Conservation (phyloP, 768 basidiomycete species). For the Terana coerulea region DNA sequence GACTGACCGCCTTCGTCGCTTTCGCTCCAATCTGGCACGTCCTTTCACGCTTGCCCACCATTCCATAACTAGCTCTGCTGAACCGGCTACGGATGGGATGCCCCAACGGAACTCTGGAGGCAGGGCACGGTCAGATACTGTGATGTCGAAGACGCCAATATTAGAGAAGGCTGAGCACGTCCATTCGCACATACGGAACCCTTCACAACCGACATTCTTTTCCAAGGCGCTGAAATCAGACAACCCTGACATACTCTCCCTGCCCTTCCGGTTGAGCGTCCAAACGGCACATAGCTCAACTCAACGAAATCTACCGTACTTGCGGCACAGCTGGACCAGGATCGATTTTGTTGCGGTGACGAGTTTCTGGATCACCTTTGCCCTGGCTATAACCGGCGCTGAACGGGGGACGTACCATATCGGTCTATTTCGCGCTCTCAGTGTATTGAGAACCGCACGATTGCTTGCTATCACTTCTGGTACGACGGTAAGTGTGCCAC, state of each 20-base stretch:
- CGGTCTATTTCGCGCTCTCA: constrained; percentile 85
- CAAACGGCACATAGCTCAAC: constrained; percentile 50
- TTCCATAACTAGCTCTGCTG: constrained; percentile 9
- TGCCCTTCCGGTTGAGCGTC: constrained; percentile 65
- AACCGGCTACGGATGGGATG: constrained; percentile 15
- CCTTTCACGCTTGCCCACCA: constrained; percentile 48
- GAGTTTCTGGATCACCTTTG: constrained; percentile 84
- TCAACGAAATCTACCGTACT: constrained; percentile 74
- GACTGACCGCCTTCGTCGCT: constrained; percentile 39
- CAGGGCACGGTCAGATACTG: constrained; percentile 28
- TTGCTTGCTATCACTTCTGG: constrained; percentile 86
- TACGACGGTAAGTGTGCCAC: constrained; percentile 66
- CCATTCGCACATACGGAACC: constrained; percentile 40
- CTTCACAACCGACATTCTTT: constrained; percentile 45
- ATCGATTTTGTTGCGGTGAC: constrained; percentile 86
- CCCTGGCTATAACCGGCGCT: constrained; percentile 58
- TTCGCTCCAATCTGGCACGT: constrained; percentile 45
- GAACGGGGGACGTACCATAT: constrained; percentile 73
- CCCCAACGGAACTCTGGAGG: neutral
- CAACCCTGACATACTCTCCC: constrained; percentile 42
- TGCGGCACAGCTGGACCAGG: constrained; percentile 89
- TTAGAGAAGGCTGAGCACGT: constrained; percentile 34
- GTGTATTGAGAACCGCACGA: constrained; percentile 78
- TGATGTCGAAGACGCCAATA: constrained; percentile 27
- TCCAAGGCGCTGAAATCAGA: constrained; percentile 46